Evolutionary conservation across 2,329 filamentous ascomycete species (phyloP).

Genomic region (Pseudophaeomoniella oleicola): DNA sequence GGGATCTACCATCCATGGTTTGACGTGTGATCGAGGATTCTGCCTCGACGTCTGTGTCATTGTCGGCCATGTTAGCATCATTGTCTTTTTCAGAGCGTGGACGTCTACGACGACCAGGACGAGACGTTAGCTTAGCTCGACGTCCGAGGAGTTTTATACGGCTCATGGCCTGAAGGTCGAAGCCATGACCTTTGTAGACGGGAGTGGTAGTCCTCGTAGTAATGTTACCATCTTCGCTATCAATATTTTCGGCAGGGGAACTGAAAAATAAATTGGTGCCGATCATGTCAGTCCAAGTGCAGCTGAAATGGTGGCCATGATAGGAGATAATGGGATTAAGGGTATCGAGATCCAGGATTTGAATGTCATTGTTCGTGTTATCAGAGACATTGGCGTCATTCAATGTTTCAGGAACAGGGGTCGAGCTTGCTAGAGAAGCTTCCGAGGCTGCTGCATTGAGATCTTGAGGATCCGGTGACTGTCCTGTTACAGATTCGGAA

Average conservation of each 20-base stretch:
- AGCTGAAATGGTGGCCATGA: slow-evolving; percentile 61
- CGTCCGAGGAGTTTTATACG: slow-evolving; percentile 55
- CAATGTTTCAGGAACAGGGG: slow-evolving; percentile 17
- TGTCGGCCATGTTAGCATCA: slow-evolving; percentile 1
- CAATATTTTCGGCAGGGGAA: slow-evolving; percentile 23
- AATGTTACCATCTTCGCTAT: slow-evolving; percentile 19
- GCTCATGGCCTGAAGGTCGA: slow-evolving; percentile 59
- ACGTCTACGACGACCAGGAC: slow-evolving; percentile 10
- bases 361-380: slow-evolving; percentile 39
- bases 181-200: slow-evolving; percentile 31
- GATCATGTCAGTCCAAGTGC: slow-evolving; percentile 67
- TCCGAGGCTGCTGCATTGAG: slow-evolving; percentile 1
- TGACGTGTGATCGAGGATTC: slow-evolving; percentile 2
- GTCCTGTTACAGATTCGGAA: background rate
- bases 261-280: slow-evolving; percentile 72
- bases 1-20: slow-evolving; percentile 4
- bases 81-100: slow-evolving; percentile 1
- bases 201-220: slow-evolving; percentile 13
- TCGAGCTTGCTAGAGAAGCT: slow-evolving; percentile 3
- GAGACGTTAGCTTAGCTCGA: slow-evolving; percentile 44
- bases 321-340: slow-evolving; percentile 66
- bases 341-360: slow-evolving; percentile 73
- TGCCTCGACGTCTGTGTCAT: slow-evolving; percentile 1
- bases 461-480: background rate
- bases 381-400: too few relatives aligned